Base-by-base conservation (phyloP, 2,329 filamentous ascomycete species). In the Aspergillus amoenus region DNA sequence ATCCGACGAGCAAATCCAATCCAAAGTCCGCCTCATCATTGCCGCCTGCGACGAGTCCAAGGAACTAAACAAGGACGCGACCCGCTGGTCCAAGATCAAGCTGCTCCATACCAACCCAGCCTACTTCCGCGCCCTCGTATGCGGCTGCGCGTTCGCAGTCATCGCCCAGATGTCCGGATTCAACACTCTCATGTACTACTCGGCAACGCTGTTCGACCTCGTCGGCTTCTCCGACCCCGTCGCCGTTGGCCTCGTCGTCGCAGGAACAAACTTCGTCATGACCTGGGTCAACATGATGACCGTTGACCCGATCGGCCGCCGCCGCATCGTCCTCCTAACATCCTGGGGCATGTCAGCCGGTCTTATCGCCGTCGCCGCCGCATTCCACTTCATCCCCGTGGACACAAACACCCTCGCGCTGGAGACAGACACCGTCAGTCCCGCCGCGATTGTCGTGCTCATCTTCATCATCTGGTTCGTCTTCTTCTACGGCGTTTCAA, bases 191-290 rank as follows among this genome's bases (percentile, higher is more conserved):
- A 78, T 78, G 75, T 79, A 80, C 67, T 79, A 79, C 61, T 73
- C 68, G 3, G 70, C 74, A 0, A 79, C 72, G 0, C 65, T 79
- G 2, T 80, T 79, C 60, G 69, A 70, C 4, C 71, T 81, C 8
- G 79, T 81, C 41, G 80, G 81, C 1, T 82, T 83, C 66, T 67
- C 71, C 8, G 78, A 81, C 56, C 79, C 81, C 0, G 75, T 79
- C 2, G 79, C 78, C 0, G 80, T 83, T 30, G 68, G 68, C 4
- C 56, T 69, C 8, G 64, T 81, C 21, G 65, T 69, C 3, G 66
- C 68, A 11, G 67, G 63, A 2, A 62, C 66, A 15, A 70, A 70
- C 63, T 82, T 81, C 60, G 64, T 83, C 52, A 81, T 82, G 66
- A 81, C 79, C 0, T 71, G 73, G 61, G 70, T 81, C 47, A 81